Evolutionary conservation across 495 filamentous ascomycete genomes (phyloP).

Genomic region (Durotheca rogersii): DNA sequence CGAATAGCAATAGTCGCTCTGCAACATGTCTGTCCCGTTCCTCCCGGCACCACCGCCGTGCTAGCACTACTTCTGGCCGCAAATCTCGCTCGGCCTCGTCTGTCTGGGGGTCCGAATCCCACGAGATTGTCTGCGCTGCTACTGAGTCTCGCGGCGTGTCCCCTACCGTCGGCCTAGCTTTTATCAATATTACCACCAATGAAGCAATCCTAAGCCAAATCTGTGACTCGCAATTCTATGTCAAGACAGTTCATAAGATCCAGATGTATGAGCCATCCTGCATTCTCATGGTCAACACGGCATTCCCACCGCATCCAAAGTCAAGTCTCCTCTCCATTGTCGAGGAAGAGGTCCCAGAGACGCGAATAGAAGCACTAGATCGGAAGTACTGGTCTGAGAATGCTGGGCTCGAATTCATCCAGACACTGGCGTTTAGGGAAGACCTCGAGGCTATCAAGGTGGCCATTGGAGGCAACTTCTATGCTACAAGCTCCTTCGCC

Average conservation of each 20-base stretch:
- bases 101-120: slow-evolving; percentile 56
- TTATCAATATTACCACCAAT: slow-evolving; percentile 78
- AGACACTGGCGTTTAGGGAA: slow-evolving; percentile 71
- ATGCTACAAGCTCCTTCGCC: slow-evolving; percentile 83
- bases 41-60: slow-evolving; percentile 20
- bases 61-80: slow-evolving; percentile 33
- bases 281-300: slow-evolving; percentile 69
- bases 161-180: slow-evolving; percentile 84
- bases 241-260: slow-evolving; percentile 79
- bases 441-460: slow-evolving; percentile 78
- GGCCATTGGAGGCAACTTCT: slow-evolving; percentile 80
- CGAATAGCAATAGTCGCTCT: slow-evolving; percentile 26
- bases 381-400: slow-evolving; percentile 89
- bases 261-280: slow-evolving; percentile 73
- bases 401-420: slow-evolving; percentile 73
- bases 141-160: slow-evolving; percentile 84
- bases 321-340: slow-evolving; percentile 79
- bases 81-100: slow-evolving; percentile 71
- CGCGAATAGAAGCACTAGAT: slow-evolving; percentile 64
- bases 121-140: slow-evolving; percentile 85
- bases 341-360: slow-evolving; percentile 63
- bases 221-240: slow-evolving; percentile 84
- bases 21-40: slow-evolving; percentile 24
- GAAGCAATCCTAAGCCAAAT: slow-evolving; percentile 88
- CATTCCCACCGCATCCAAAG: slow-evolving; percentile 58